Conservation (phyloP, 805 yeast species). For the Ogataea methylovora region DNA sequence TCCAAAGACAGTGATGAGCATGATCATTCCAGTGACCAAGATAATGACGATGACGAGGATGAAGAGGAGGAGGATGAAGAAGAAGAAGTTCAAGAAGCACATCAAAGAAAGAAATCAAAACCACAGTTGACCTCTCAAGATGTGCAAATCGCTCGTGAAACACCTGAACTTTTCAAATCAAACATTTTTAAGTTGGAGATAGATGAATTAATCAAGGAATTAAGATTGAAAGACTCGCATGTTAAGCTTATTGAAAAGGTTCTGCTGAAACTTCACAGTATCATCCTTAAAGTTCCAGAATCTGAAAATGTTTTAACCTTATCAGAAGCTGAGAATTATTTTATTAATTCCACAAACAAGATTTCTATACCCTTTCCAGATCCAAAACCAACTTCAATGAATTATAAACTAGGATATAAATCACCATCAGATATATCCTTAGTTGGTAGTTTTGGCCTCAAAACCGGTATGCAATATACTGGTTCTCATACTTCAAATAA, state of each 20-base stretch:
- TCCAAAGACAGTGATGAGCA: slow-evolving; percentile 17
- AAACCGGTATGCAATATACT: slow-evolving; percentile 58
- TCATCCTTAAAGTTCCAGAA: slow-evolving; percentile 59
- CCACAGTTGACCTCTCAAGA: slow-evolving; percentile 60
- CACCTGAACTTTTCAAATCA: slow-evolving; percentile 90
- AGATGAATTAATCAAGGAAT: slow-evolving; percentile 81
- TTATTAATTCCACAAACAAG: slow-evolving; percentile 35
- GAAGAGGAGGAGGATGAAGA: slow-evolving; percentile 7
- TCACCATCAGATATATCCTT: slow-evolving; percentile 71
- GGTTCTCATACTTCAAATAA: slow-evolving; percentile 33
- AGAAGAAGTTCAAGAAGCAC: slow-evolving; percentile 6
- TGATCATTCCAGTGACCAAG: slow-evolving; percentile 15
- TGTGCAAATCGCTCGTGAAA: slow-evolving; percentile 84
- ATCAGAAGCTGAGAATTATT: slow-evolving; percentile 49
- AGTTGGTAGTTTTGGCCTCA: slow-evolving; percentile 85
- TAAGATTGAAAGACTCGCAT: slow-evolving; percentile 64
- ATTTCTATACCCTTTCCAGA: slow-evolving; percentile 81
- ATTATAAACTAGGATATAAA: slow-evolving; percentile 62
- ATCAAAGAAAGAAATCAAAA: slow-evolving; percentile 15
- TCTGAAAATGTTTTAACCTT: slow-evolving; percentile 39
- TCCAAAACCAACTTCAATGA: slow-evolving; percentile 67
- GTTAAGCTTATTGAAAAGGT: slow-evolving; percentile 63
- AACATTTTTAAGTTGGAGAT: slow-evolving; percentile 93
- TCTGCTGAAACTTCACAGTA: slow-evolving; percentile 62
- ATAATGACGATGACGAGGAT: slow-evolving; percentile 5